Evolutionary conservation across 208 protist species (phyloP), one percentile per base, ranked within the genome.

Genomic region (Crithidia bombi): DNA sequence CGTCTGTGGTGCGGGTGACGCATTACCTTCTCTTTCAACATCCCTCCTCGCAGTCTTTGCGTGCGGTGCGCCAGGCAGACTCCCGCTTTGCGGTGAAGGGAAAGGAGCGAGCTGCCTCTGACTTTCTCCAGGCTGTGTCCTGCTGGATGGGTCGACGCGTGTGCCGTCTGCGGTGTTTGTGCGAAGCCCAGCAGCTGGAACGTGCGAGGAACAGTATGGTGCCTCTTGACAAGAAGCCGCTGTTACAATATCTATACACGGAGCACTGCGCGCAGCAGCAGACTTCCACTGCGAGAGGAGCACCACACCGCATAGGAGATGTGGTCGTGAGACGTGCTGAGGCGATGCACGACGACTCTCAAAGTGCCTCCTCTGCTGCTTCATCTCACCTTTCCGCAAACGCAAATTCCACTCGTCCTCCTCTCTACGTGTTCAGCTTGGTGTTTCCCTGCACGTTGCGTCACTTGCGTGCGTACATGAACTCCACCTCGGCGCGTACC

Each of bases 11-110:
- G 25, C 75, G 73, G 0, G 32, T 86, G 0, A 75, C 66, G 50
- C 69, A 81, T 41, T 82, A 76, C 51, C 33, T 78, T 9, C 65
- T 79, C 28, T 46, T 86, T 0, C 32, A 51, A 25, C 11, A 49
- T 6, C 14, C 38, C 1, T 44, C 65, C 6, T 32, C 25, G 35
- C 6, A 19, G 36, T 41, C 19, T 23, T 12, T 41, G 6, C 15
- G 21, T n/a, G 3, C 46, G 0, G 49, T 15, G 19, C 2, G 0
- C 10, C 12, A 6, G 2, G 25, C 11, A 6, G 43, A 43, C 4
- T 28, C 47, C 2, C 39, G 12, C 11, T 44, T 77, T 54, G 56
- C 39, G 35, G 39, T 51, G 23, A 70, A 43, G 23, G 19, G 26
- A 2, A 30, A 36, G 43, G 54, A 43, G 39, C 36, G n/a, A 15